Evolutionary conservation across 2,329 filamentous ascomycete genomes (phyloP), one percentile per base, ranked within the genome.

Genomic region (Chalaropsis thielavioides): DNA sequence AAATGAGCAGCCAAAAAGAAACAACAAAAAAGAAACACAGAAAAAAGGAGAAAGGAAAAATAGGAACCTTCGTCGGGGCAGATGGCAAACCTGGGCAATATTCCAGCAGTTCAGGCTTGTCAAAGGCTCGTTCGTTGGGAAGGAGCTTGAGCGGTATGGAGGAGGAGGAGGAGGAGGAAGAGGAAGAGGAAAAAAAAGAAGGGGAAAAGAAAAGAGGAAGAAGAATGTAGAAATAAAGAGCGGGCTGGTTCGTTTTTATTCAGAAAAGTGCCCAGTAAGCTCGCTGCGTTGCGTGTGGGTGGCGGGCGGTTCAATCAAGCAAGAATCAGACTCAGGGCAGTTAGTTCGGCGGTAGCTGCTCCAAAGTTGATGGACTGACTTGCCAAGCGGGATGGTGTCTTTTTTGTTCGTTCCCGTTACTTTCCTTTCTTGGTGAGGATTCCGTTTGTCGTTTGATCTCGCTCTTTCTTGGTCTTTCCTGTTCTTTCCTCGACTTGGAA

Each of bases 71-170:
- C 15, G 59, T 61, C 60, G 15, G 40, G 41, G 60, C 60, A 44
- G 27, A 58, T 58, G 54, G 54, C 54, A 43, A 41, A 59, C 66
- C 66, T 63, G 66, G 63, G 66, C 66, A 67, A 67, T 67, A 67
- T 67, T 67, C 63, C 66, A 67, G 66, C 66, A 61, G 61, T 58
- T 60, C 62, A 63, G 66, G 62, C 27, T 66, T 51, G 44, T 46
- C 44, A 54, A 58, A 58, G 54, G 54, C 54, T 62, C 61, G 64
- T 17, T 44, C 17, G 40, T n/a, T 13, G 43, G 40, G 22, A 38
- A 62, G 40, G 60, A 62, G 22, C 40, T 49, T 49, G 43, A 49
- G 27, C 27, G 40, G 41, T 41, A 60, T 19, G 31, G 40, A 51
- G 17, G 24, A 63, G 44, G 19, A 58, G 22, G 19, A 64, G 35